These are phyloP conservation scores for Rhodotorula paludigena DNA, from an alignment of 768 basidiomycete genomes.

Conservation along the genomic window DNA sequence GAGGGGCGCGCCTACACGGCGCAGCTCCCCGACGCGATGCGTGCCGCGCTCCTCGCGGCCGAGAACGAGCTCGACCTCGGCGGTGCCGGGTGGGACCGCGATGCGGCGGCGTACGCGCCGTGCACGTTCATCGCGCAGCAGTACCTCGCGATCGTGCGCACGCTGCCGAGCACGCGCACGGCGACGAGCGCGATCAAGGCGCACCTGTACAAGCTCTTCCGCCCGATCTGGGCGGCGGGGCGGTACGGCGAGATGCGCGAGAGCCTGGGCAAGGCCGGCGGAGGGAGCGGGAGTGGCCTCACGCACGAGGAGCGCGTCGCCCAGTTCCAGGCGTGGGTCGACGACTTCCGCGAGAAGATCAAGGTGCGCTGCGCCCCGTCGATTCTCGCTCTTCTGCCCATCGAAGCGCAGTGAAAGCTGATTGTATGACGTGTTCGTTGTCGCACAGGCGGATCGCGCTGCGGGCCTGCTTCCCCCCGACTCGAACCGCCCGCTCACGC, in stretches of 20 bases:
- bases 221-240: constrained; percentile 60
- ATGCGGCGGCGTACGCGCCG: constrained; percentile 22
- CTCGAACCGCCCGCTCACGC: constrained; percentile 30
- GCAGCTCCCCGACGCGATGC: constrained; percentile 32
- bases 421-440: too few relatives aligned
- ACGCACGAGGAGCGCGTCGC: constrained; percentile 57
- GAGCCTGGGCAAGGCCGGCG: constrained; percentile 54
- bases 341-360: constrained; percentile 60
- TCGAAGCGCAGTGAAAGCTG: too few relatives aligned
- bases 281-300: constrained; percentile 47
- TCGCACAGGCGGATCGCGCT: constrained; percentile 19
- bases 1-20: constrained; percentile 25
- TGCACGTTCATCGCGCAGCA: constrained; percentile 63
- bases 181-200: constrained; percentile 73
- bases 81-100: constrained; percentile 15
- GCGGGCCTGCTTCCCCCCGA: constrained; percentile 12
- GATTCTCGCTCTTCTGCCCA: not conserved
- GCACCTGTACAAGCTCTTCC: constrained; percentile 87
- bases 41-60: constrained; percentile 25
- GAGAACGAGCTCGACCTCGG: constrained; percentile 23
- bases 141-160: constrained; percentile 73
- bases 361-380: constrained; percentile 50
- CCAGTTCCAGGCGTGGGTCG: constrained; percentile 59
- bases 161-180: constrained; percentile 61
- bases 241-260: constrained; percentile 67